phyloP scores from a whole-genome alignment of 2,329 filamentous ascomycete species.

The Alternaria triticimaculans region DNA sequence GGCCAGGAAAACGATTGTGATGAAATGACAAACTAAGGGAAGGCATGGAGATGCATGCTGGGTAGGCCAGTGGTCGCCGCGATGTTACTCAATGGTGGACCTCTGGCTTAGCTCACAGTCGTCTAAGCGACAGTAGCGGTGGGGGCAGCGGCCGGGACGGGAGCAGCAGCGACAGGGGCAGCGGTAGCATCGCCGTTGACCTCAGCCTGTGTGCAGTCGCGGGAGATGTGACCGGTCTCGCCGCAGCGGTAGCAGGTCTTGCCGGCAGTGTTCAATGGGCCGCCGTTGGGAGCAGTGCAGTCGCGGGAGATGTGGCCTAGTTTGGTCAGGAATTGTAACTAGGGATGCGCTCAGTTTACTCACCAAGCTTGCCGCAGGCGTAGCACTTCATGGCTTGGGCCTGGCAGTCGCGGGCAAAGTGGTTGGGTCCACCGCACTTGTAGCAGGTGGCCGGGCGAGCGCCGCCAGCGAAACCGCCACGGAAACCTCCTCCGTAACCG shows the following conservation, averaged over 20 bases:
- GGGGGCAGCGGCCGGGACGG: slow-evolving; percentile 50
- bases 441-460: slow-evolving; percentile 71
- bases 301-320: slow-evolving; percentile 87
- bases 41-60: slow-evolving; percentile 16
- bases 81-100: slow-evolving; percentile 28
- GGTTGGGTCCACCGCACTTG: slow-evolving; percentile 85
- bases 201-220: slow-evolving; percentile 85
- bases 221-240: slow-evolving; percentile 93
- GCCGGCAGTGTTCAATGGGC: slow-evolving; percentile 90
- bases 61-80: slow-evolving; percentile 14
- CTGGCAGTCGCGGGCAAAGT: slow-evolving; percentile 98
- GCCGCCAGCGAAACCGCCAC: slow-evolving; percentile 76
- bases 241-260: slow-evolving; percentile 99
- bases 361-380: slow-evolving; percentile 83
- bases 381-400: slow-evolving; percentile 99
- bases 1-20: slow-evolving; percentile 43
- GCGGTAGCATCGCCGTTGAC: slow-evolving; percentile 52
- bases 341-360: neutral
- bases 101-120: neutral
- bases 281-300: slow-evolving; percentile 96
- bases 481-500: slow-evolving; percentile 71
- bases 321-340: slow-evolving; percentile 6
- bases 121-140: slow-evolving; percentile 50
- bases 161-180: slow-evolving; percentile 27
- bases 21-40: slow-evolving; percentile 21